Base-by-base conservation (phyloP, 441 rosid species). In the Eruca vesicaria region DNA sequence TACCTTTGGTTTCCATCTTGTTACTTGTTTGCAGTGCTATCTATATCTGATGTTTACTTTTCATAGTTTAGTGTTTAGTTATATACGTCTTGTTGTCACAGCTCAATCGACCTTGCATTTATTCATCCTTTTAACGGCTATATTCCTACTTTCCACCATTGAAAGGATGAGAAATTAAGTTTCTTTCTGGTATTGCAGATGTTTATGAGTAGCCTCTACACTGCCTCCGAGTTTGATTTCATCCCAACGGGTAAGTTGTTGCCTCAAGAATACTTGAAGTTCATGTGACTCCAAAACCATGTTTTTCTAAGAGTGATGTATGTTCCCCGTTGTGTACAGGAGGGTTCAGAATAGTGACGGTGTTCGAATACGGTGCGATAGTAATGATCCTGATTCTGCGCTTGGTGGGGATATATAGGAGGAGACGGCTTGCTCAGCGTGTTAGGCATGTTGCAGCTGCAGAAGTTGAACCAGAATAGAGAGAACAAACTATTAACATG, bases 201-300 rank as follows among this genome's bases (percentile, higher is more conserved):
- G 88, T 62, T 85, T 21, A 81, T 90, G 71, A 83, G 91, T 63
- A 56, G 80, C 62, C 76, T 92, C 18, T 92, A 88, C 78, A 83
- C 86, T 59, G 89, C 88, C 19, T 81, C 89, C 33, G 91, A 92
- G n/a, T 84, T 92, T 36, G 82, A 87, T 75, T 90, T 89, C 79
- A 88, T 92, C 68, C 96, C 94, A 14, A 86, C 91, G 2, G 94
- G 97, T 88, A 80, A 75, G 78, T 60, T 66, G 57, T 63, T 23
- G 26, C 26, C 26, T 23, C 26, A 23, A 23, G 26, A 23, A 23
- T 23, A 23, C 26, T 23, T 23, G 26, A 23, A 26, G 14, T 7
- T 72, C 8, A 28, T 68, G 79, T 0, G 56, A 50, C 23, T 18
- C 1, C 56, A 18, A 58, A 15, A 15, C 56, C 68, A 63, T 62